A percentile compares a stretch with the other conserved stretches of the same genome.
Conservation (phyloP, 2,329 filamentous ascomycete genomes). For the Beauveria caledonica region DNA sequence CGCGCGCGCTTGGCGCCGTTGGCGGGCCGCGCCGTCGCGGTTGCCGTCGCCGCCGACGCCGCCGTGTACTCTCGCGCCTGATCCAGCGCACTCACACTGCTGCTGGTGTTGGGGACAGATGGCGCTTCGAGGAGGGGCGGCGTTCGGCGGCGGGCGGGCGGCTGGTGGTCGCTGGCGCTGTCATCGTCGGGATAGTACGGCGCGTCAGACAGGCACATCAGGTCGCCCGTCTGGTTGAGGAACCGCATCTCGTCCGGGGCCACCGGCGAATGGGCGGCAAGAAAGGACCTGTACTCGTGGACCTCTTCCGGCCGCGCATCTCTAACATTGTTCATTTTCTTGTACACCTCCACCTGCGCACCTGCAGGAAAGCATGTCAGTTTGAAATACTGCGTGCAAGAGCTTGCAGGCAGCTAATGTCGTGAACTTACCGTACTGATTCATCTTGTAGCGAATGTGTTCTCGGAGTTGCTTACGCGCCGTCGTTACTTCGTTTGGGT, state of each 20-base stretch:
- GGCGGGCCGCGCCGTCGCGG: neutral
- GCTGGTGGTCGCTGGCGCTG: neutral
- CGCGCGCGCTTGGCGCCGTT: neutral
- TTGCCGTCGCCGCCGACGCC: neutral
- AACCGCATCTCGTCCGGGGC: conserved; percentile 52
- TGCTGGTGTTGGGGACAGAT: neutral
- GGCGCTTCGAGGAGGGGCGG: neutral
- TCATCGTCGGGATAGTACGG: neutral
- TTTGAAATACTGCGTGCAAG: neutral
- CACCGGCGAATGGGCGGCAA: conserved; percentile 45
- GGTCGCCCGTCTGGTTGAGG: conserved; percentile 45
- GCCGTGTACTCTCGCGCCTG: neutral
- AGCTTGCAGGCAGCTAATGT: neutral
- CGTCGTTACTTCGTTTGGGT: conserved; percentile 49
- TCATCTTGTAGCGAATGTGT: conserved; percentile 56
- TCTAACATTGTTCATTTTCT: neutral
- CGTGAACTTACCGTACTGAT: conserved; percentile 53
- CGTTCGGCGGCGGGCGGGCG: neutral
- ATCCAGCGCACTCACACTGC: neutral
- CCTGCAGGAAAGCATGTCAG: conserved; percentile 41
- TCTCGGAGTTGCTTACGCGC: conserved; percentile 53
- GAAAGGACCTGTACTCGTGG: conserved; percentile 42
- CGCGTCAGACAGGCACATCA: conserved; percentile 33
- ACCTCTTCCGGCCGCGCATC: conserved; percentile 19
- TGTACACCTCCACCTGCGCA: conserved; percentile 10